These are phyloP conservation scores for Casuarina equisetifolia DNA, from an alignment of 306 rosid genomes.

Conservation along the genomic window DNA sequence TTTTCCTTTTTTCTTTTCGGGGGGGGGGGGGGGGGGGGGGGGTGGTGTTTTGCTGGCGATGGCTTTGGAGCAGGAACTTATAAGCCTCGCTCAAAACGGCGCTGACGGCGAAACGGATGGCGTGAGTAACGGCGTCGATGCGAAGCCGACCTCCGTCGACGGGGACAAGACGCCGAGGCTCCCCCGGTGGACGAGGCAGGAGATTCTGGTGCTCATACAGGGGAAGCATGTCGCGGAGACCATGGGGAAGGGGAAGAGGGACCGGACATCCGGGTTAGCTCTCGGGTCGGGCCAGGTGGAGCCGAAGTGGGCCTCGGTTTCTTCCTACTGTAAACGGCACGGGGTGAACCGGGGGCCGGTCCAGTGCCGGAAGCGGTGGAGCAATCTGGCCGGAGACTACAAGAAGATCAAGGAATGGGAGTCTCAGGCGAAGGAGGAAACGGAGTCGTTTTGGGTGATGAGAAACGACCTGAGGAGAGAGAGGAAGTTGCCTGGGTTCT, in stretches of 20 bases:
- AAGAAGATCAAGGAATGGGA: conserved; percentile 99
- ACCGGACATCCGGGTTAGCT: conserved; percentile 48
- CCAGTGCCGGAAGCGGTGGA: conserved; percentile 99
- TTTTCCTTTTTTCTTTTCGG: background rate
- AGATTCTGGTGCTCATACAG: conserved; percentile 84
- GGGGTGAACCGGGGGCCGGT: conserved; percentile 96
- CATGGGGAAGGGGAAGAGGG: conserved; percentile 57
- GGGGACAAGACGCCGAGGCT: conserved; percentile 76
- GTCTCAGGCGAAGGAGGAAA: conserved; percentile 59
- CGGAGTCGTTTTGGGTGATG: conserved; percentile 96
- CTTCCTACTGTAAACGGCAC: conserved; percentile 76
- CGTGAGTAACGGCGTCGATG: conserved; percentile 51
- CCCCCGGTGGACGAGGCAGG: conserved; percentile 96
- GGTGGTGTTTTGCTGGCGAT: conserved; percentile 15
- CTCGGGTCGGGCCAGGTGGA: conserved; percentile 68
- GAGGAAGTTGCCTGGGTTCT: conserved; percentile 86
- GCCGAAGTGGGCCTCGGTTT: conserved; percentile 95
- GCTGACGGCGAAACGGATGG: conserved; percentile 48
- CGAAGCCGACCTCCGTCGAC: conserved; percentile 40
- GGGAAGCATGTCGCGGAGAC: conserved; percentile 86
- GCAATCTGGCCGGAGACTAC: conserved; percentile 92
- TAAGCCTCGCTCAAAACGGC: conserved; percentile 33
- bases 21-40: no score
- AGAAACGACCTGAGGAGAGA: conserved; percentile 91
- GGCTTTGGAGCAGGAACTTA: conserved; percentile 60